Base-by-base conservation (phyloP, 2,329 filamentous ascomycete species). In the Colletotrichum tanaceti region DNA sequence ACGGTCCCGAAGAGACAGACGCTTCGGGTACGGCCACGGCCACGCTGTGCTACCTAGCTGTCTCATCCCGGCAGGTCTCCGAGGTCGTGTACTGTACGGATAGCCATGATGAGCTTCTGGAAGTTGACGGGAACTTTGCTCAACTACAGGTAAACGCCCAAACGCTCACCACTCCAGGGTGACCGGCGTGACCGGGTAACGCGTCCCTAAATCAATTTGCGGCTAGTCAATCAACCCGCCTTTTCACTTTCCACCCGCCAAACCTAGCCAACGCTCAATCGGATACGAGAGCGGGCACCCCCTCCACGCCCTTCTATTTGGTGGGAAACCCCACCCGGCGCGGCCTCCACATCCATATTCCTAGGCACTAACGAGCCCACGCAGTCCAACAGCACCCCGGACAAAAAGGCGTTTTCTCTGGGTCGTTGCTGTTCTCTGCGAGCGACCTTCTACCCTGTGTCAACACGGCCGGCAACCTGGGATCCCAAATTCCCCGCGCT, bases 401-500 rank as follows among this genome's bases (percentile, higher is more conserved):
- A 32, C 32, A 38, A 53, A 61, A 41, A 50, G 43, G 35, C 54
- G 55, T 38, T 64, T 41, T 28, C 41, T 49, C 43, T 55, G 35
- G 60, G 61, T 65, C 49, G 65, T 60, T 44, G 54, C 41, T 65
- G 65, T 65, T 68, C 44, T 57, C 62, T 61, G 66, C 50, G 55
- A 69, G 66, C 50, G 55, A 69, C 55, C 53, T 46, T 28, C 16
- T 49, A 24, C n/a, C n/a, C n/a, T n/a, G n/a, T n/a, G n/a, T 55
- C 52, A 50, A 69, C 63, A 53, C 44, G 16, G 28, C 22, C 35
- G 58, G 32, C 44, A n/a, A n/a, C 22, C 63, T 44, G 49, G 50
- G 66, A 38, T 18, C 50, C 44, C 43, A 35, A 39, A 50, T 41
- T 41, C 18, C 58, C 50, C 18, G 43, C 35, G n/a, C 50, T 41